Base-by-base conservation (phyloP, 1,284 basidiomycete genomes). In the Sphagnurus paluster region DNA sequence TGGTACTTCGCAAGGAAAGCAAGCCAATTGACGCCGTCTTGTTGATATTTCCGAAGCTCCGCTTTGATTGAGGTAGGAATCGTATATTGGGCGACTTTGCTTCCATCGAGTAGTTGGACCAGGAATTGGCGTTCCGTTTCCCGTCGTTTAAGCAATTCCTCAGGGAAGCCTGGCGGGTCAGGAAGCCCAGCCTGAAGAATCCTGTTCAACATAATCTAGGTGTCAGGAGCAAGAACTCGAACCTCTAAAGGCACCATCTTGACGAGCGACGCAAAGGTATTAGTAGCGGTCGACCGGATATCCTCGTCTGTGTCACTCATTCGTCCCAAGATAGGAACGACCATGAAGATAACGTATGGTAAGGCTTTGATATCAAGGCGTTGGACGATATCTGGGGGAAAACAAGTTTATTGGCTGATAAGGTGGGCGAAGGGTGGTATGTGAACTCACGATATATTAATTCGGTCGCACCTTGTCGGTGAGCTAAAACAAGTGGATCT, bases 171-270 rank as follows among this genome's bases (percentile, higher is more conserved):
- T 9, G 87, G 85, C 26, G 97, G 97, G 64, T 98, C 93, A 5
- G 96, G 96, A 26, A 99, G 74, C 42, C 96, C 97, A 53, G 93
- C 90, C 90, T 94, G 56, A n/a, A 16, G 5, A 33, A n/a, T 33
- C 30, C 25, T 29, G 16, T 9, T 39, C 35, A 13, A 30, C 56
- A 46, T 13, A 2, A n/a, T 26, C 10, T 42, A 3, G 3, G 5
- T 20, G 26, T n/a, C 29, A 24, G 34, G 20, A 38, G 35, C 13
- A 6, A 38, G 2, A 26, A 21, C 10, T 51, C 75, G 54, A 49
- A 92, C 91, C 78, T 99, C 97, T 1, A 99, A 77, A 3, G 97
- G 97, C 5, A 99, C 93, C 88, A 99, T 96, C 75, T 99, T 98
- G 57, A 99, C 91, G n/a, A 99, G 73, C 2, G 93, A 90, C 0